These are phyloP conservation scores for Cercophora sp. DNA, from an alignment of 495 filamentous ascomycete genomes.

Conservation along the genomic window DNA sequence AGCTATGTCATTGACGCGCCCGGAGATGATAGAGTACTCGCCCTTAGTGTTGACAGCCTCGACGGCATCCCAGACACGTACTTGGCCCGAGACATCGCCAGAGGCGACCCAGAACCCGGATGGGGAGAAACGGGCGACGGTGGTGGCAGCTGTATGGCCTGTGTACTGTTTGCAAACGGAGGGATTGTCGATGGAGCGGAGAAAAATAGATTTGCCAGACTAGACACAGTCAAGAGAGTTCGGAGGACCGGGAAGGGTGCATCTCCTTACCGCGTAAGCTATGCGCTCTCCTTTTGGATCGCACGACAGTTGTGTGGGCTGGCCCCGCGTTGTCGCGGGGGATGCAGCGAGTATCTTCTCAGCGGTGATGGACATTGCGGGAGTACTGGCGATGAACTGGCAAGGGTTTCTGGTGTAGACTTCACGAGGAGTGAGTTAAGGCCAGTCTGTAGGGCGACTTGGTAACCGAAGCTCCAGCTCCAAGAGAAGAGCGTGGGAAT, in stretches of 20 bases:
- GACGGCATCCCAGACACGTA: conserved; percentile 82
- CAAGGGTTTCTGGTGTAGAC: background rate
- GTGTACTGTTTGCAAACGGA: conserved; percentile 80
- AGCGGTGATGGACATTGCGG: conserved; percentile 48
- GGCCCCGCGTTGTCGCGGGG: conserved; percentile 79
- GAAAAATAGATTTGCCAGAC: conserved; percentile 94
- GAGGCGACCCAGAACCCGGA: conserved; percentile 95
- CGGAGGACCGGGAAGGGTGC: too few species aligned
- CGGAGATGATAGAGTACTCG: conserved; percentile 91
- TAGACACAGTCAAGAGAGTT: too few species aligned
- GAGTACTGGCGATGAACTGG: background rate
- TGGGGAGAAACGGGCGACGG: conserved; percentile 90
- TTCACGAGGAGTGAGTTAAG: too few species aligned
- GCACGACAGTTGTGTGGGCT: conserved; percentile 83
- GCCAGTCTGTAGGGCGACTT: too few species aligned
- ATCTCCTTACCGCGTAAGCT: conserved; percentile 89
- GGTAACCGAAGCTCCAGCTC: too few species aligned
- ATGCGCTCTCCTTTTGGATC: conserved; percentile 91
- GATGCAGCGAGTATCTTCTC: conserved; percentile 53
- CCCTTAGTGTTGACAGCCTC: conserved; percentile 67
- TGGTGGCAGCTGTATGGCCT: conserved; percentile 79
- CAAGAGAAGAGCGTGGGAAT: too few species aligned
- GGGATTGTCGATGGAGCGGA: conserved; percentile 89
- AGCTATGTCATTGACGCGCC: conserved; percentile 89
- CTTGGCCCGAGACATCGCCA: conserved; percentile 77